Evolutionary conservation across 2,329 filamentous ascomycete species (phyloP), one percentile per base, ranked within the genome.

Genomic region (Knufia fluminis): DNA sequence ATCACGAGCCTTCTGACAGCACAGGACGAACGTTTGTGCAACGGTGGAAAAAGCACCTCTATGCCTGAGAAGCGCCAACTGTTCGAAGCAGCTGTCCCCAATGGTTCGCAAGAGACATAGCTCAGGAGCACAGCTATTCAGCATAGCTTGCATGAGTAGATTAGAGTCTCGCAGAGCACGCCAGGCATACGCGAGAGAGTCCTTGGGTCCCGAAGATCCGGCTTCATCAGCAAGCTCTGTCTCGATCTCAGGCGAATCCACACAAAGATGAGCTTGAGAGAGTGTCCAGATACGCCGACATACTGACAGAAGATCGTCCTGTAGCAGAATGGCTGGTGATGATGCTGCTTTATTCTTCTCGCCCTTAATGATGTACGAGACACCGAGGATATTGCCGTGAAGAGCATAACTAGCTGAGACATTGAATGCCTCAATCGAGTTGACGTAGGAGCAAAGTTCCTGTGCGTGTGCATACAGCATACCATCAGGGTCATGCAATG

Each of bases 41-140:
- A 97, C 92, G 0, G 91, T 91, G 0, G 88, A 92, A 61, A 97
- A 94, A 4, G 92, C 92, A 50, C 92, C 92, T 50, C 92, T 79
- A 65, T 98, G 92, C 35, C 92, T 79, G 24, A 98, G 72, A 46
- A 79, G 85, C 0, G 87, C 80, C 7, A 98, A 73, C 61, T 98
- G 87, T 1, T 79, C 78, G 61, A 96, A 94, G 14, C 86, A 83
- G 4, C 94, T 68, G 33, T 78, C 72, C 7, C 89, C 89, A 32
- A 91, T 78, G 7, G 69, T 70, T 4, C 38, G n/a, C 26, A 42
- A 17, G n/a, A 43, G 24, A 4, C n/a, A 12, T 6, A 39, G 6
- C n/a, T 33, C 33, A 3, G 31, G 14, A n/a, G 3, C 19, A 14
- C 31, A 42, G n/a, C 36, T 43, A 9, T 35, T 46, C n/a, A 38